Evolutionary conservation across 805 yeast genomes (phyloP).

Genomic region (Pichia rugopelliculosa): DNA sequence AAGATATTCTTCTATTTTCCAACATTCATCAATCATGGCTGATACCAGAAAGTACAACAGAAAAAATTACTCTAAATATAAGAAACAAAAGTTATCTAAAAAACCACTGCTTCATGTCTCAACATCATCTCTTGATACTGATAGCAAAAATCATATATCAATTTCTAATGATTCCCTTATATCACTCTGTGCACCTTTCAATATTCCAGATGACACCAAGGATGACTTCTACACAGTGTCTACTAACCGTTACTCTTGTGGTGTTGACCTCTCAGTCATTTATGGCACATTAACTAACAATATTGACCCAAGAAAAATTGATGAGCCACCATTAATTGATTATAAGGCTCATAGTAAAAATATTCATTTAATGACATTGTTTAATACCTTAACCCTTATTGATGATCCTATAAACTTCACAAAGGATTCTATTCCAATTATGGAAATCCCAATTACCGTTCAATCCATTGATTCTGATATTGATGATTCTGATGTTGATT

Average conservation of each 20-base stretch:
- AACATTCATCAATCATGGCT: background rate
- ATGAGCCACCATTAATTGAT: background rate
- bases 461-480: background rate
- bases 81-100: background rate
- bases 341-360: background rate
- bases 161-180: slow-evolving; percentile 8
- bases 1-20: background rate
- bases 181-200: slow-evolving; percentile 20
- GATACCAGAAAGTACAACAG: background rate
- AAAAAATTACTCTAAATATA: background rate
- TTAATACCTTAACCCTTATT: background rate
- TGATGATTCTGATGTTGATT: slow-evolving; percentile 1
- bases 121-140: background rate
- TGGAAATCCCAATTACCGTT: background rate
- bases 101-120: background rate
- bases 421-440: background rate
- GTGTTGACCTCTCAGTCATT: slow-evolving; percentile 3
- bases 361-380: background rate
- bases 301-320: background rate
- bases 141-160: background rate
- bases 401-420: background rate
- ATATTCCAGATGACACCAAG: slow-evolving; percentile 13
- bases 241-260: background rate
- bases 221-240: background rate
- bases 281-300: slow-evolving; percentile 2